Conservation (phyloP, 208 protist genomes). For the Entamoeba histolytica region DNA sequence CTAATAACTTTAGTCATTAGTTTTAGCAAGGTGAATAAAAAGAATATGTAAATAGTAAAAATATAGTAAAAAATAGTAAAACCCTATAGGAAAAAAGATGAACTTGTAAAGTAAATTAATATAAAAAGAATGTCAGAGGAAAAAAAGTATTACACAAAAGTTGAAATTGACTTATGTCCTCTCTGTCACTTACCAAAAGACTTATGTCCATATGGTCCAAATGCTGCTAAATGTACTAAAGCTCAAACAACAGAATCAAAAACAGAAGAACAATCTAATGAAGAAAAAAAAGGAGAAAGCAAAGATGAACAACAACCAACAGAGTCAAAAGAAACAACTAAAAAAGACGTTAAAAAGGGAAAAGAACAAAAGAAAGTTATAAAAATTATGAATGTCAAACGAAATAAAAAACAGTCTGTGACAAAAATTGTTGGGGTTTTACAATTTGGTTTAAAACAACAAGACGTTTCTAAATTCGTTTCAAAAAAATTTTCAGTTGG, state of each 20-base stretch:
- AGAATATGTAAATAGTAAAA: too few species aligned
- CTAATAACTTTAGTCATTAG: too few species aligned
- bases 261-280: not conserved
- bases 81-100: not conserved
- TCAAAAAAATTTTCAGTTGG: not conserved
- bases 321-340: not conserved
- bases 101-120: not conserved
- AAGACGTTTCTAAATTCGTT: not conserved
- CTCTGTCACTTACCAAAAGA: not conserved
- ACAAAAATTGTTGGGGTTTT: not conserved
- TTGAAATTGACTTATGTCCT: not conserved
- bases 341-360: not conserved
- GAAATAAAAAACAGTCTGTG: not conserved
- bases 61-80: too few species aligned
- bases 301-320: not conserved
- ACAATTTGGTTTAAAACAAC: not conserved
- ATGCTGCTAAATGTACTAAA: not conserved
- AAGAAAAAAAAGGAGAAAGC: not conserved
- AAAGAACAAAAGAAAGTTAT: not conserved
- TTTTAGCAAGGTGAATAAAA: too few species aligned
- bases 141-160: not conserved
- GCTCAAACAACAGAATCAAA: not conserved
- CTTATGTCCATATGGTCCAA: not conserved
- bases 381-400: not conserved
- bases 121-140: not conserved